These are phyloP conservation scores for Cryphonectria radicalis DNA, from an alignment of 2,329 filamentous ascomycete species.

Conservation along the genomic window DNA sequence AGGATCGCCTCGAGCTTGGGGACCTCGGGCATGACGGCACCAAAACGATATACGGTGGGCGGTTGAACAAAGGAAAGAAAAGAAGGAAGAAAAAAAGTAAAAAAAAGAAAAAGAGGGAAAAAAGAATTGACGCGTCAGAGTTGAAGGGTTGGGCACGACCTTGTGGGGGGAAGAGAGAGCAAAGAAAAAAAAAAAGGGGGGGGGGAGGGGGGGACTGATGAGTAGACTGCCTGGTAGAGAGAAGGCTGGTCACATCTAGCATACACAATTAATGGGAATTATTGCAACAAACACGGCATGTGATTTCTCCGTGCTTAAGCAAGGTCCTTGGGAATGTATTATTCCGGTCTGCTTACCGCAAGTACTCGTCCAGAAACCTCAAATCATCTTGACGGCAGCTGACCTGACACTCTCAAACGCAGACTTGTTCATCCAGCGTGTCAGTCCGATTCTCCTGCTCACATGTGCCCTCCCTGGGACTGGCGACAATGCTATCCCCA, in stretches of 20 bases:
- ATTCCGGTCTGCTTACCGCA: not conserved
- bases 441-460: not conserved
- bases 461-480: not conserved
- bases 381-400: not conserved
- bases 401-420: not conserved
- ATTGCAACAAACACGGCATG: not conserved
- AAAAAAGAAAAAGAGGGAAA: too few species aligned
- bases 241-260: not conserved
- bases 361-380: not conserved
- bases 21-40: not conserved
- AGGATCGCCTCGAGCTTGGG: not conserved
- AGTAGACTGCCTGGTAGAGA: not conserved
- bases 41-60: not conserved
- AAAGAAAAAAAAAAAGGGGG: not conserved
- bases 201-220: not conserved
- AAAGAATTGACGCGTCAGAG: too few species aligned
- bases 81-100: too few species aligned
- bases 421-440: not conserved
- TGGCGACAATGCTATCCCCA: not conserved
- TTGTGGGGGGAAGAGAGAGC: not conserved
- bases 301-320: not conserved
- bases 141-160: not conserved
- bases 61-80: not conserved
- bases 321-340: not conserved
- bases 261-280: not conserved